phyloP scores from a whole-genome alignment of 2,329 filamentous ascomycete genomes.

The Gremmenia infestans region DNA sequence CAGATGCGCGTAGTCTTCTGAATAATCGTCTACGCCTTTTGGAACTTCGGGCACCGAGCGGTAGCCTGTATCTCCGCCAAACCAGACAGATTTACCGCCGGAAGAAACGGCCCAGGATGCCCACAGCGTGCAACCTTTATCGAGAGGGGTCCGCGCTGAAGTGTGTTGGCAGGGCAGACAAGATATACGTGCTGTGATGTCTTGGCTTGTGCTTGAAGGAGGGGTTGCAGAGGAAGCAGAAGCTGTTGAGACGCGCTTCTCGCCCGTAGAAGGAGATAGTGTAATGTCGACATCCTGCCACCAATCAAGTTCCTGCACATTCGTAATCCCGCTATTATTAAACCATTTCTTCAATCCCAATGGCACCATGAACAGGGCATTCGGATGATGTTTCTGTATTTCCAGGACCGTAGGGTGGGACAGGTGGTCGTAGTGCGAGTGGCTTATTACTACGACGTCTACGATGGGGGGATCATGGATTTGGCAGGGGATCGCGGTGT shows the following conservation, averaged over 20 bases:
- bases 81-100: constrained; percentile 75
- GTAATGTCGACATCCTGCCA: constrained; percentile 80
- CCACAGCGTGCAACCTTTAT: constrained; percentile 77
- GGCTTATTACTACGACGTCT: constrained; percentile 40
- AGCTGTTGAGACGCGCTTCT: constrained; percentile 22
- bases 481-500: constrained; percentile 68
- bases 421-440: constrained; percentile 84
- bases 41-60: constrained; percentile 65
- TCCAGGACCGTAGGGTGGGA: constrained; percentile 69
- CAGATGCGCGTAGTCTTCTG: constrained; percentile 56
- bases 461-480: constrained; percentile 70
- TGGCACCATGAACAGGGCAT: constrained; percentile 83
- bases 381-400: constrained; percentile 65
- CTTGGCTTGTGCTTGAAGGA: constrained; percentile 23
- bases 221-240: constrained; percentile 26
- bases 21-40: constrained; percentile 64
- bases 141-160: constrained; percentile 58
- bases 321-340: constrained; percentile 58
- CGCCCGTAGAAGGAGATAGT: constrained; percentile 41
- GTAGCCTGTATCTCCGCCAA: constrained; percentile 89
- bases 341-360: constrained; percentile 85
- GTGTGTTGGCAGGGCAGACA: constrained; percentile 85
- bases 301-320: constrained; percentile 90
- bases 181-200: constrained; percentile 66
- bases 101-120: constrained; percentile 77